These are phyloP conservation scores for Tagetes patula DNA, from an alignment of 129 eudicot species.

Conservation along the genomic window DNA sequence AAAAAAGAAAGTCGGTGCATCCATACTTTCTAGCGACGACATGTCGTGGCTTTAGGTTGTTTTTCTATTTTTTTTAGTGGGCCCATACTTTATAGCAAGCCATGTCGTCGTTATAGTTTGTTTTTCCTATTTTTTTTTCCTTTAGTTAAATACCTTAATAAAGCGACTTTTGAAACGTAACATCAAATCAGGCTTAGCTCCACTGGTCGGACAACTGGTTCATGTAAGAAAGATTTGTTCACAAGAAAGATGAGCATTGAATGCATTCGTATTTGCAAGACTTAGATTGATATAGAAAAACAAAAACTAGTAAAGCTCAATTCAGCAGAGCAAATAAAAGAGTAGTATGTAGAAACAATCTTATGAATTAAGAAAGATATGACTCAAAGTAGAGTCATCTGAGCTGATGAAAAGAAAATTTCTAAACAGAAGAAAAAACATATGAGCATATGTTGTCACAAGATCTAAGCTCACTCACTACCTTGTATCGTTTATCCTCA, in stretches of 20 bases:
- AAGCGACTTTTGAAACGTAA: too few relatives aligned
- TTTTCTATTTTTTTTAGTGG: too few relatives aligned
- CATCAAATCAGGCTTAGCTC: neutral
- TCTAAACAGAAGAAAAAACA: neutral
- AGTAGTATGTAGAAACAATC: neutral
- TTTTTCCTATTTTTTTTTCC: too few relatives aligned
- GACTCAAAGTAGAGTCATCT: slow-evolving; percentile 12
- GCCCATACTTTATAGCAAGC: too few relatives aligned
- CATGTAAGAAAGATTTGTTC: slow-evolving; percentile 9
- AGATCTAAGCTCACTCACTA: neutral
- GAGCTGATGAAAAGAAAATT: slow-evolving; percentile 24
- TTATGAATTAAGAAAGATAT: slow-evolving; percentile 2
- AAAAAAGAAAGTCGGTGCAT: too few relatives aligned
- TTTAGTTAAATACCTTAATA: too few relatives aligned
- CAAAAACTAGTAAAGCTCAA: neutral
- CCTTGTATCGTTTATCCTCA: slow-evolving; percentile 22
- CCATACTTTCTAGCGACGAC: too few relatives aligned
- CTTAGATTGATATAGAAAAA: neutral
- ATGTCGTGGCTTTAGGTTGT: too few relatives aligned
- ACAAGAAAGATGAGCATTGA: slow-evolving; percentile 27
- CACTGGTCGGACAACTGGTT: neutral
- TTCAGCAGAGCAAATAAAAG: neutral
- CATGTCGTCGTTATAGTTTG: too few relatives aligned
- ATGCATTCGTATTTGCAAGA: slow-evolving; percentile 3
- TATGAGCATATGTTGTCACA: neutral